These are phyloP conservation scores for Globisporangium emineosum DNA, from an alignment of 352 stramenopile genomes.

Conservation along the genomic window DNA sequence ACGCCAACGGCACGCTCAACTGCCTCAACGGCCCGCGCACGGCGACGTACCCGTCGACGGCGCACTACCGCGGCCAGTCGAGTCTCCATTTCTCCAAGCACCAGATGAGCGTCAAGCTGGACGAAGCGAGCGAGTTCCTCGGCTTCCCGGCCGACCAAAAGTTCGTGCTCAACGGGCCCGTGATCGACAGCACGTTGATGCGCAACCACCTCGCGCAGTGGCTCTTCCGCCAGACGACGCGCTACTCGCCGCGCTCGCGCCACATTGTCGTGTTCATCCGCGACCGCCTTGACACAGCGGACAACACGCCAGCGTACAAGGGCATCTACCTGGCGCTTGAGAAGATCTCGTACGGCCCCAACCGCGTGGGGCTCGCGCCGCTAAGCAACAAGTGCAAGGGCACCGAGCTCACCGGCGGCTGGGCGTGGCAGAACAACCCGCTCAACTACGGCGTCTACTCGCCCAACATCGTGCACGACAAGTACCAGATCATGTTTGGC, in stretches of 20 bases:
- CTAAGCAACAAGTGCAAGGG: conserved; percentile 43
- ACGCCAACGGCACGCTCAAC: conserved; percentile 48
- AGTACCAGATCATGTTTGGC: conserved; percentile 58
- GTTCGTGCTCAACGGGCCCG: conserved; percentile 78
- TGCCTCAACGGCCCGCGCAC: conserved; percentile 46
- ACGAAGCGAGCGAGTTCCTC: conserved; percentile 38
- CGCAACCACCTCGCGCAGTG: conserved; percentile 82
- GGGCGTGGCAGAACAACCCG: conserved; percentile 80
- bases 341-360: conserved; percentile 69
- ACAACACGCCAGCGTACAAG: conserved; percentile 38
- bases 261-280: conserved; percentile 74
- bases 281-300: conserved; percentile 22
- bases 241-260: conserved; percentile 62
- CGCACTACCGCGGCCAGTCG: conserved; percentile 76
- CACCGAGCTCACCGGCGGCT: conserved; percentile 57
- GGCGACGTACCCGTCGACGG: conserved; percentile 39
- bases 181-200: conserved; percentile 63
- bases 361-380: conserved; percentile 58
- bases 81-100: conserved; percentile 80
- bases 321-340: conserved; percentile 77
- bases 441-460: conserved; percentile 40
- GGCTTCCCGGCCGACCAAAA: conserved; percentile 59
- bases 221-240: conserved; percentile 62
- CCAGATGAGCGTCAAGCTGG: conserved; percentile 70
- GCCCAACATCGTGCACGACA: conserved; percentile 56